Base-by-base conservation (phyloP, 495 filamentous ascomycete species). In the Penicillium canariense region DNA sequence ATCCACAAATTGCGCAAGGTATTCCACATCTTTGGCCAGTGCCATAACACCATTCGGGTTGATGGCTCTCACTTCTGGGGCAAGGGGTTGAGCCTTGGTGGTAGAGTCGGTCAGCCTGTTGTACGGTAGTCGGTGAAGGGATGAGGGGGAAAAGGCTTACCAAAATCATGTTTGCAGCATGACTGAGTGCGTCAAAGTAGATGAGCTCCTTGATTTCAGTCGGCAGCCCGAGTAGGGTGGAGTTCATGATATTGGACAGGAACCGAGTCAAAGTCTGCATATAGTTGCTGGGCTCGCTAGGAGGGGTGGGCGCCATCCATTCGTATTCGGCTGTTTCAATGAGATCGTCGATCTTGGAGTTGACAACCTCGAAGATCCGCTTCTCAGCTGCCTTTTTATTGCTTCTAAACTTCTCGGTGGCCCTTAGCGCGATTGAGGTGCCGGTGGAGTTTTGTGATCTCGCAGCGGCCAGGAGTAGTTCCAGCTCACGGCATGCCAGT, bases 341-440 rank as follows among this genome's bases (percentile, higher is more conserved):
- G 23, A 99, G 84, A 65, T 97, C 95, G 60, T 97, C 93, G 58
- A 99, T 97, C 69, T 99, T 99, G 40, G 89, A 95, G 69, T 97
- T 97, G 40, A 99, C 94, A 0, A 99, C 81, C 71, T 97, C 95
- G 66, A 99, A 99, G 46, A 99, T 96, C 14, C 94, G 87, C 70
- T 97, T 96, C 62, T 96, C 92, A 7, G 94, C 94, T 1, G 88
- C 91, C 74, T 96, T 96, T 72, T 96, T 96, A 63, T 96, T 91
- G 53, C 79, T 85, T 42, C 82, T 80, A 67, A 99, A 99, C 50
- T 87, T 81, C 59, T 89, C 86, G 0, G 93, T 97, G 2, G 94
- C 93, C 35, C 77, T 80, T 1, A 99, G 75, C 8, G 81, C 80
- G 15, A 97, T 81, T 2, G 87, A 84, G 5, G 86, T 87, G 20